These are phyloP conservation scores for Diutina sp. DNA, from an alignment of 1,139 yeast species.

Conservation along the genomic window DNA sequence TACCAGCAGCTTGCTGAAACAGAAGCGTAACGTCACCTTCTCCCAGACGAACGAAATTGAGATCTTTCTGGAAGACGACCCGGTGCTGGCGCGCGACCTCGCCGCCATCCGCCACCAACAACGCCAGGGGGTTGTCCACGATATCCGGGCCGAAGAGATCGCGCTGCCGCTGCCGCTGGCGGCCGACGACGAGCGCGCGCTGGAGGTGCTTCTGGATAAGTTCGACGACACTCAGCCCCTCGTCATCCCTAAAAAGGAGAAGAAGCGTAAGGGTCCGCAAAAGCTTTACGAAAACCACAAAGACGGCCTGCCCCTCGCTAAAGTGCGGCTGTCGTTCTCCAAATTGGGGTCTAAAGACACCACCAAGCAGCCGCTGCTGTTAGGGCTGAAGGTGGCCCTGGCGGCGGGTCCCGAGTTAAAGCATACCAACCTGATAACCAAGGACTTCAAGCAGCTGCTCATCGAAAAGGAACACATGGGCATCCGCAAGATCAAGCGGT, in stretches of 20 bases:
- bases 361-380: not conserved
- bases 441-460: constrained; percentile 1
- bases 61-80: constrained; percentile 1
- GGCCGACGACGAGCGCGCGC: constrained; percentile 4
- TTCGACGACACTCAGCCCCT: constrained; percentile 27
- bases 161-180: not conserved
- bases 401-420: not conserved
- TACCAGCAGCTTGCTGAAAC: not conserved
- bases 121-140: constrained; percentile 12
- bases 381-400: not conserved
- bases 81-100: not conserved
- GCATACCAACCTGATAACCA: not conserved
- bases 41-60: not conserved
- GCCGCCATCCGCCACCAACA: constrained; percentile 1
- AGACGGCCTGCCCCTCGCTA: not conserved
- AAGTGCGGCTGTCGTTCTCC: not conserved
- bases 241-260: constrained; percentile 22
- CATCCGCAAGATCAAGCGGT: constrained; percentile 1
- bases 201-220: constrained; percentile 32
- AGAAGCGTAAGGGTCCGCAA: constrained; percentile 9
- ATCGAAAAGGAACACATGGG: not conserved
- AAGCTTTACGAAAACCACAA: not conserved
- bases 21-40: not conserved
- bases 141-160: constrained; percentile 10
- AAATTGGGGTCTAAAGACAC: not conserved